Evolutionary conservation across 352 stramenopile genomes (phyloP), one percentile per base, ranked within the genome.

Genomic region (Blastocystis sp.): DNA sequence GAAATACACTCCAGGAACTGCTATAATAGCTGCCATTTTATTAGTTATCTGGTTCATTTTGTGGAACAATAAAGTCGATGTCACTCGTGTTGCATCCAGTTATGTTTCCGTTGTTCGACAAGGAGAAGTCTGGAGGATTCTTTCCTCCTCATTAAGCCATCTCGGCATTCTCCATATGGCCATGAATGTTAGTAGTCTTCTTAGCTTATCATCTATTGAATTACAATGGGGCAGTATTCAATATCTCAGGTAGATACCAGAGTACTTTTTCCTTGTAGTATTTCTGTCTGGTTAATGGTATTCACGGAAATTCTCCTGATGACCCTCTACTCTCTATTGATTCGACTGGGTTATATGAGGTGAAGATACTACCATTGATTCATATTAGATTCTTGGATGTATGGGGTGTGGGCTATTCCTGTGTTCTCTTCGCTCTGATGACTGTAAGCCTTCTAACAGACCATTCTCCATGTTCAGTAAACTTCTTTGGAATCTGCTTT

Each of bases 381-480:
- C 49, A 57, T 61, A 5, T 27, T 77, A 87, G 19, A 46, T 49
- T 58, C 16, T 29, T 52, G n/a, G 57, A 29, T n/a, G 27, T 52
- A 19, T 87, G 59, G 59, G 43, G 52, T 7, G 14, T 87, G 2
- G 77, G 77, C 2, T 87, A 87, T 29, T 78, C 59, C 0, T 87
- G 77, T 54, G 77, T 87, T 46, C 65, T 87, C 16, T 87, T 87
- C 21, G 77, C 77, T 1, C 61, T 58, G 4, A 65, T 87, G 65
- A 87, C 57, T 24, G 29, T 42, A 56, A 61, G n/a, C 46, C 0
- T 63, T 54, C 42, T 52, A 12, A 9, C 24, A 21, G 24, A 54
- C 24, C 29, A 42, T 58, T 51, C 14, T 5, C 32, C 11, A 35
- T 78, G 54, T 69, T 14, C 58, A 1, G 54, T 85, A 5, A 35